Base-by-base conservation (phyloP, 768 basidiomycete genomes). In the Suillus plorans region DNA sequence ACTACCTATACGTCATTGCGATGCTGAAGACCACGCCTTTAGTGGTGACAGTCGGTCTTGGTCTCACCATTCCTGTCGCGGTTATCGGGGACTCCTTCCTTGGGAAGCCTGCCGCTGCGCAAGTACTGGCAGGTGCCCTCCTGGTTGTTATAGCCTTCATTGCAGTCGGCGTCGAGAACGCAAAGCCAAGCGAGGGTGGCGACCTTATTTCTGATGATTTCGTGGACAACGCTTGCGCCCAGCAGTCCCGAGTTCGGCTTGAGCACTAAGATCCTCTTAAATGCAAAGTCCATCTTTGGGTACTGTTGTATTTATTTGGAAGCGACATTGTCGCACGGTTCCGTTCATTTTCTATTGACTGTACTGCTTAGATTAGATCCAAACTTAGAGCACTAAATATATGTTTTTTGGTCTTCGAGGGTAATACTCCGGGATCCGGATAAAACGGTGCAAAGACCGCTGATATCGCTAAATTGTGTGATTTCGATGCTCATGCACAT, bases 11-110 rank as follows among this genome's bases (percentile, higher is more conserved):
- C 73, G 87, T 94, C 36, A 72, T 94, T 22, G 91, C 95, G 3
- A 97, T 98, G 95, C 86, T 99, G 67, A 97, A 96, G 80, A 99
- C 97, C 8, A 95, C 95, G 1, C 96, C 96, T 1, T 80, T 96
- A 14, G 93, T 97, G 22, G 96, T 92, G 20, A 99, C 97, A 0
- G 82, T 98, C 62, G 97, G 97, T 34, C 83, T 99, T 10, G 94
- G 91, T 63, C 84, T 99, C 16, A 97, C 97, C 1, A 97, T 98
- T 74, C 97, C 95, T 5, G 80, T 96, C 60, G 94, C 97, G 7
- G 88, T 98, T 58, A 60, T 91, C 10, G 95, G 95, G 16, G 95
- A 97, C 70, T 79, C 87, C 65, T 73, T 89, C 63, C 80, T 93
- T 3, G 81, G 85, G 25, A 85, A 82, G 47, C 81, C 88, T 37